Percentiles rank a stretch among this genome's conserved stretches.
Evolutionary conservation across 2,329 filamentous ascomycete genomes (phyloP).

Genomic region (Hymenotorrendiella dingleyae): DNA sequence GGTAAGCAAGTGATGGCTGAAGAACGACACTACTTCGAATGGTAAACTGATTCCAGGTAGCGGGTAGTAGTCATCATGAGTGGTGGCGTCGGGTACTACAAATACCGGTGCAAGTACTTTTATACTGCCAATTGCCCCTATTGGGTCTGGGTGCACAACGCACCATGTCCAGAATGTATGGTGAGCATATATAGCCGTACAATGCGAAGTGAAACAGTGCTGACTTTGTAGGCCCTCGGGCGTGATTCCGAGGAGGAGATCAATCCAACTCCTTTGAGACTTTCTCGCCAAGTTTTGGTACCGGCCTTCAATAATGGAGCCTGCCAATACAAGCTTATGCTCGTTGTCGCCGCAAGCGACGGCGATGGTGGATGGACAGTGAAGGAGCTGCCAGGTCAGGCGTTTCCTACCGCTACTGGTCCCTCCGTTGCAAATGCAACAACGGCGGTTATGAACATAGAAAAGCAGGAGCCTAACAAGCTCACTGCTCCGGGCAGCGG

Average conservation of each 20-base stretch:
- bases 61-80: constrained; percentile 30
- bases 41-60: no score
- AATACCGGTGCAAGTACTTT: constrained; percentile 51
- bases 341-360: constrained; percentile 34
- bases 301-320: constrained; percentile 41
- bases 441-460: constrained; percentile 14
- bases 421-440: constrained; percentile 15
- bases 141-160: constrained; percentile 49
- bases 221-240: constrained; percentile 39
- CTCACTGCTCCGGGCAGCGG: constrained; percentile 9
- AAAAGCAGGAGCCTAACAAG: constrained; percentile 12
- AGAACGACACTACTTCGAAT: no score
- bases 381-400: constrained; percentile 17
- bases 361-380: constrained; percentile 27
- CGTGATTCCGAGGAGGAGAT: constrained; percentile 38
- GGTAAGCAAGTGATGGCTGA: no score
- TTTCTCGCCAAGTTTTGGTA: constrained; percentile 39
- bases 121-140: constrained; percentile 45
- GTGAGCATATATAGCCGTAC: constrained; percentile 33
- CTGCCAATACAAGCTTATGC: constrained; percentile 43
- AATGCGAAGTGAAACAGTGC: constrained; percentile 5
- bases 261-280: constrained; percentile 19
- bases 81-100: constrained; percentile 36
- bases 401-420: constrained; percentile 20
- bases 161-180: constrained; percentile 43